Base-by-base conservation (phyloP, 1,284 basidiomycete genomes). In the Naganishia sp. region DNA sequence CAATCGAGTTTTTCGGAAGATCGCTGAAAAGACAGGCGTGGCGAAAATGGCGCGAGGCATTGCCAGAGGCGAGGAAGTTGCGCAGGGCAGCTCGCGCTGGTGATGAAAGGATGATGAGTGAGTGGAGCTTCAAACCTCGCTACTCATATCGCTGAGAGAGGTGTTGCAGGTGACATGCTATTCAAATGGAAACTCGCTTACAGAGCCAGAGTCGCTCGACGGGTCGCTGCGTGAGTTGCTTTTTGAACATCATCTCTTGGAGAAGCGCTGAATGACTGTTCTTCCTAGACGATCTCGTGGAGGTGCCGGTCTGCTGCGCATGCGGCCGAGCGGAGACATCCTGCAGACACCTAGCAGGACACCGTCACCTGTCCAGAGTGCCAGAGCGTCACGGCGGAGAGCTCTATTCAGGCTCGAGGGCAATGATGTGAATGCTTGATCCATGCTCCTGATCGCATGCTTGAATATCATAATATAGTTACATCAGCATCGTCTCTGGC, bases 101-200 rank as follows among this genome's bases (percentile, higher is more conserved):
- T 2, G 64, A 69, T 28, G 53, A 43, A 16, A 57, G 57, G 23
- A 33, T 68, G 43, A 49, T 60, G 43, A 43, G 67, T 68, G 33
- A 56, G 64, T 63, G 23, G 4, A 10, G 5, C 16, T 44, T 25
- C 39, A 15, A 4, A 15, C n/a, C 10, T 15, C 6, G 15, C 7
- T 33, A 9, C 2, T 18, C 28, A n/a, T 5, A 10, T 9, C 43
- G 23, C 46, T 59, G 23, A 57, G 10, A 25, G 21, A 33, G 18
- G 18, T 15, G 16, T 4, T 23, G 9, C 43, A 66, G 68, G 53
- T n/a, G 57, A 69, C 31, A 61, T 64, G 49, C 43, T 69, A 6
- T 50, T 63, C 36, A 39, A 21, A 9, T 69, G 68, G 68, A 69
- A 69, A 43, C 39, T 49, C 18, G 64, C 64, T 23, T 69, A 69